A percentile compares a stretch with the other conserved stretches of the same genome.
phyloP scores from a whole-genome alignment of 441 rosid genomes.

The Pelargonium fulgidum region DNA sequence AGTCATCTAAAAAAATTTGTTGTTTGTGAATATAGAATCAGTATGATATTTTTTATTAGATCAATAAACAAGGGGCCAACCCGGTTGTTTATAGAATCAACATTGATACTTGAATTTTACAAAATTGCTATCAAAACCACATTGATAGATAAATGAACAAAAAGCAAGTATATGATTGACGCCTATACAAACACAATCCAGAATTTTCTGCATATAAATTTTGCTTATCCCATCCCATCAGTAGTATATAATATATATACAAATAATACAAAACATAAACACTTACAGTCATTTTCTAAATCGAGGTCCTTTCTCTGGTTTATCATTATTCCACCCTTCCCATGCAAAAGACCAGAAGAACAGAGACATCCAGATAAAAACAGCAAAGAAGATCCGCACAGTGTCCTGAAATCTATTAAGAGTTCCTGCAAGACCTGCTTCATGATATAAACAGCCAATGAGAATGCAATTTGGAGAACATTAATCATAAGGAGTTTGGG shows the following conservation, averaged over 20 bases:
- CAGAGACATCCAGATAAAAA: conserved; percentile 87
- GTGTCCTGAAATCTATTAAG: conserved; percentile 53
- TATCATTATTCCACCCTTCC: conserved; percentile 47
- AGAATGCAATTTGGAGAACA: not conserved
- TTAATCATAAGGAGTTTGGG: not conserved
- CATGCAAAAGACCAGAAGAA: conserved; percentile 86
- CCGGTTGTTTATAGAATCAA: not conserved
- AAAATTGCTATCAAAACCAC: not conserved
- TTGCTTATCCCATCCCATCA: not conserved
- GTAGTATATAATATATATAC: conserved; percentile 27
- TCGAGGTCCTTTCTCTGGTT: conserved; percentile 53
- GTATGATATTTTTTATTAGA: too few relatives aligned
- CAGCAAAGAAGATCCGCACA: conserved; percentile 68
- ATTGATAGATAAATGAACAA: not conserved
- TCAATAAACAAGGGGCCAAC: too few relatives aligned
- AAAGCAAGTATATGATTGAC: not conserved
- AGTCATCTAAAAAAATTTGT: not conserved
- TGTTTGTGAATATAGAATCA: not conserved
- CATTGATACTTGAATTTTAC: conserved; percentile 4
- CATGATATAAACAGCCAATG: conserved; percentile 7
- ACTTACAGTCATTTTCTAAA: conserved; percentile 48
- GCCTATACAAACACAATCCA: not conserved
- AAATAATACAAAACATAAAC: conserved; percentile 17
- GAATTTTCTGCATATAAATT: not conserved
- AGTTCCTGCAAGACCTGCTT: conserved; percentile 40